Evolutionary conservation across 2,329 filamentous ascomycete genomes (phyloP), one percentile per base, ranked within the genome.

Genomic region (Lecanosticta acicola): DNA sequence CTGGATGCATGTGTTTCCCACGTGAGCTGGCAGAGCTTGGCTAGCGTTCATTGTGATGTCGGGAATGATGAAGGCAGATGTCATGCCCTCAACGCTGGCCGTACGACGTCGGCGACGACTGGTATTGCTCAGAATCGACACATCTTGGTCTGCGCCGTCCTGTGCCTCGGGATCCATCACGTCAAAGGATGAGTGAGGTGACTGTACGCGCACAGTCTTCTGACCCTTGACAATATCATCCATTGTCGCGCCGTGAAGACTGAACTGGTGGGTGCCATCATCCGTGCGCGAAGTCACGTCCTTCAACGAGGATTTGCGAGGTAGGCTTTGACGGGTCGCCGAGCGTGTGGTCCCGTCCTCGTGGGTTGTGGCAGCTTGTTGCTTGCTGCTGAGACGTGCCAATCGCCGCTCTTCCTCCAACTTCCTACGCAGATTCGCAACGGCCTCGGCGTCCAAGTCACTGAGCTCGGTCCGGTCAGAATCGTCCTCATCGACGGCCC

Each of bases 51-150:
- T 65, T 16, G 79, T 81, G 55, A 83, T 79, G 54, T 83, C 79
- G 9, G 79, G 79, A 4, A 83, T 65, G 51, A 83, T 81, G 59
- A 82, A 81, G 4, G 78, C 79, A 2, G 79, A 83, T 4, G 79
- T 83, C 75, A 60, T 51, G 46, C 60, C 61, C 46, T 80, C 77
- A 19, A 71, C 68, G 11, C 69, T 66, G 32, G 66, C 66, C 32
- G 68, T 71, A 20, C 70, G 73, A 14, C 59, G 55, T 37, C 73
- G 74, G 40, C 75, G 73, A 8, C 71, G 71, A 42, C 71, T 71
- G 24, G 72, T 69, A 38, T 71, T 71, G 58, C 74, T 73, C 4
- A 74, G 60, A 32, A 72, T 66, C 0, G 77, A 77, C 35, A 67
- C 58, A 11, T 75, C 70, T 3, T 67, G 54, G 3, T 46, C 48